Evolutionary conservation across 2,329 filamentous ascomycete genomes (phyloP).

Genomic region (Myriosclerotinia curreyana): DNA sequence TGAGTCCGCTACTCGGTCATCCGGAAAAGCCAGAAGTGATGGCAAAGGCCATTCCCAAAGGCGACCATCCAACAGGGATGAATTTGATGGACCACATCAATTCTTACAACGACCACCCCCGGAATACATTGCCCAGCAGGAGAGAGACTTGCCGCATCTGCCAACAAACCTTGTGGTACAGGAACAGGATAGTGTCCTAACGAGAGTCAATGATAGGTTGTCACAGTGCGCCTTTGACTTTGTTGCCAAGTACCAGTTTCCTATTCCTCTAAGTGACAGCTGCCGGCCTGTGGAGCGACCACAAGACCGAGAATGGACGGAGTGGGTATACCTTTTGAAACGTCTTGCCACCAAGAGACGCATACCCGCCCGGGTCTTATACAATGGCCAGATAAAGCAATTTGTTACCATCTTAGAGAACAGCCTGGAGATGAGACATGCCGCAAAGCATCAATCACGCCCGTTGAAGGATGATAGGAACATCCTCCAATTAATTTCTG

Average conservation of each 20-base stretch:
- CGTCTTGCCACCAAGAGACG: conserved; percentile 80
- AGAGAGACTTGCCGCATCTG: conserved; percentile 75
- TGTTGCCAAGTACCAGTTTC: conserved; percentile 87
- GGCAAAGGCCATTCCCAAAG: conserved; percentile 50
- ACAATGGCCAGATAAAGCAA: conserved; percentile 89
- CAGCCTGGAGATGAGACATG: conserved; percentile 82
- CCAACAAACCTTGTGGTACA: conserved; percentile 79
- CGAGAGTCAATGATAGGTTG: conserved; percentile 77
- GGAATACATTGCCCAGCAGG: conserved; percentile 70
- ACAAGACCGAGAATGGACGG: conserved; percentile 82
- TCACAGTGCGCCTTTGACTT: conserved; percentile 88
- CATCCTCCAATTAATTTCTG: conserved; percentile 82
- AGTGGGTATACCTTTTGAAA: conserved; percentile 87
- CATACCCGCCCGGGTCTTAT: conserved; percentile 78
- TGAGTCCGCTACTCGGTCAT: conserved; percentile 48
- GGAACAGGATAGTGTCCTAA: conserved; percentile 79
- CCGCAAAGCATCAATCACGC: conserved; percentile 77
- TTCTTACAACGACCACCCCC: conserved; percentile 70
- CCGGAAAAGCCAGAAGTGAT: conserved; percentile 47
- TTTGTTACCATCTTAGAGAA: conserved; percentile 86
- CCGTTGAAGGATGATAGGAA: conserved; percentile 86
- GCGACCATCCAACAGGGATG: conserved; percentile 76
- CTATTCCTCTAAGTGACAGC: conserved; percentile 73
- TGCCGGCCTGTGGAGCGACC: conserved; percentile 73
- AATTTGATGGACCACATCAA: conserved; percentile 85